phyloP scores from a whole-genome alignment of 768 basidiomycete species.

The Paxillus ammoniavirescens region DNA sequence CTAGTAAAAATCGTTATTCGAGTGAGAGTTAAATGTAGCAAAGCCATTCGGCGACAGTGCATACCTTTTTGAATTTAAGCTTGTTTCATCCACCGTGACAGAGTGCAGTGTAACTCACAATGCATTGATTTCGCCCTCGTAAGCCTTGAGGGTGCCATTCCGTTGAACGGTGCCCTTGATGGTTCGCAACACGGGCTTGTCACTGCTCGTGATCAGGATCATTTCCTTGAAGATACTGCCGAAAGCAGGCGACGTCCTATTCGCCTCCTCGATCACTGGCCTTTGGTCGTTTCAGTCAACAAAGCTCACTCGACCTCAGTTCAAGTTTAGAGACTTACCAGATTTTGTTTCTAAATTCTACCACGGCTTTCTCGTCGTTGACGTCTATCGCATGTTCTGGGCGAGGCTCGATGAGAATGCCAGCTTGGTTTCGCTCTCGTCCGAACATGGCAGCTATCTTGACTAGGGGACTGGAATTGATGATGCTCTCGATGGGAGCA shows the following conservation, averaged over 20 bases:
- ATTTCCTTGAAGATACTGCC: constrained; percentile 52
- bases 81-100: too few relatives aligned
- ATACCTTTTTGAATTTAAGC: constrained; percentile 2
- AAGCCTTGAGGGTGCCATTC: constrained; percentile 37
- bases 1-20: too few relatives aligned
- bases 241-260: constrained; percentile 38
- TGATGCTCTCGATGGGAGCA: constrained; percentile 27
- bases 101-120: constrained; percentile 32
- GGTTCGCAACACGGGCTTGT: constrained; percentile 44
- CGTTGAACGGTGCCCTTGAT: constrained; percentile 46
- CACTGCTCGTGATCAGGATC: constrained; percentile 43
- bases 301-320: too few relatives aligned
- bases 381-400: constrained; percentile 11
- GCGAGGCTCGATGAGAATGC: constrained; percentile 30
- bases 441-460: constrained; percentile 31
- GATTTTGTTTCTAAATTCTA: constrained; percentile 15
- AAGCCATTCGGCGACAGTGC: neutral
- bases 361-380: neutral
- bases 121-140: constrained; percentile 45
- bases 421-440: constrained; percentile 24
- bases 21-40: neutral
- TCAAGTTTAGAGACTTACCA: constrained; percentile 14
- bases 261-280: constrained; percentile 45
- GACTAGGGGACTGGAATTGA: constrained; percentile 15
- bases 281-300: constrained; percentile 14